A percentile compares a stretch with the other conserved stretches of the same genome.
Conservation (phyloP, 768 basidiomycete genomes). For the Pisolithus microcarpus region DNA sequence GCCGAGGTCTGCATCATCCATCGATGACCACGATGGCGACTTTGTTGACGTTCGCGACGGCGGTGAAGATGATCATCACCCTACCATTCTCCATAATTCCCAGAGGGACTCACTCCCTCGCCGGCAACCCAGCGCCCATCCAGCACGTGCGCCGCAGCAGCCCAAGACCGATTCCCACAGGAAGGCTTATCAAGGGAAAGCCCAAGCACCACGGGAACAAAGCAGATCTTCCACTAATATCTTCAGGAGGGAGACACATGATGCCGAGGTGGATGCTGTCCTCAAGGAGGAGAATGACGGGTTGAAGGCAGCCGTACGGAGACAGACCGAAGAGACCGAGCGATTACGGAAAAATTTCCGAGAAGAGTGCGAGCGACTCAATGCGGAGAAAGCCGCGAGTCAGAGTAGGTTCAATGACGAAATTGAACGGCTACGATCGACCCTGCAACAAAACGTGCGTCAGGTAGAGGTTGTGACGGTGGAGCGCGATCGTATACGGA, state of each 20-base stretch:
- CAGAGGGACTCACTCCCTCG: not conserved
- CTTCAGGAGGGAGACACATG: not conserved
- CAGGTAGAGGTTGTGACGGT: conserved; percentile 15
- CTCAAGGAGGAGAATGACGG: conserved; percentile 21
- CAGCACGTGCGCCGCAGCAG: not conserved
- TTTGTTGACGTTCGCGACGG: conserved; percentile 2
- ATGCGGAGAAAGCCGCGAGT: conserved; percentile 8
- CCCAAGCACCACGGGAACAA: not conserved
- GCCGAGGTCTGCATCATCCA: not conserved
- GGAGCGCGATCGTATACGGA: conserved; percentile 21
- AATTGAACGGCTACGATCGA: conserved; percentile 11
- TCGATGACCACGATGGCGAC: conserved; percentile 3
- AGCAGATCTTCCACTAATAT: not conserved
- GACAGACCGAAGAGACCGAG: conserved; percentile 14
- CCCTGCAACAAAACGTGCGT: conserved; percentile 13
- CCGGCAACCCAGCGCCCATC: not conserved
- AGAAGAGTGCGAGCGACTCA: conserved; percentile 8
- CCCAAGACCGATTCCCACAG: too few species aligned
- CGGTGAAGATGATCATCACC: conserved; percentile 1
- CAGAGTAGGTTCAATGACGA: conserved; percentile 8
- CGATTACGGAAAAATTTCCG: conserved; percentile 7
- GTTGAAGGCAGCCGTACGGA: conserved; percentile 14
- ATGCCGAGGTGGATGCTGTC: not conserved
- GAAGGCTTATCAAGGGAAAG: not conserved
- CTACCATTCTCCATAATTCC: not conserved